These are phyloP conservation scores for Didymella segeticola DNA, from an alignment of 2,329 filamentous ascomycete species.

Conservation along the genomic window DNA sequence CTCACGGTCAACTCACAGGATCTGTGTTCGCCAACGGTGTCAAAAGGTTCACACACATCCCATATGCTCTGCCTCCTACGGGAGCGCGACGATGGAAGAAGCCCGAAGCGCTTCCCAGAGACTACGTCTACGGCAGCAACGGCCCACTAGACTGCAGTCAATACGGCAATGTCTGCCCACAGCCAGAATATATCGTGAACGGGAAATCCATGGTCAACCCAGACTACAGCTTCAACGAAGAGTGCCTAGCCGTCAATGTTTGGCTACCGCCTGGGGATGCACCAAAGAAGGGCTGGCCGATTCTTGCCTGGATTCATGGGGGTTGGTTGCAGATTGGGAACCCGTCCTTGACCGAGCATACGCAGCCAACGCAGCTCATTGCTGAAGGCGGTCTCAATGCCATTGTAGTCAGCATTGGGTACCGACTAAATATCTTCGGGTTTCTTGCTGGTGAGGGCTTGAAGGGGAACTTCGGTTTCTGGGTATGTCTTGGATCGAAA, in stretches of 20 bases:
- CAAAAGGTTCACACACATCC: slow-evolving; percentile 9
- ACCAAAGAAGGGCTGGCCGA: slow-evolving; percentile 9
- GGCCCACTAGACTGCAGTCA: slow-evolving; percentile 7
- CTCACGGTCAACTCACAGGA: slow-evolving; percentile 5
- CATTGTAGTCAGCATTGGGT: slow-evolving; percentile 13
- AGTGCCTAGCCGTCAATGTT: slow-evolving; percentile 11
- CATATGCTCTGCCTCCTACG: slow-evolving; percentile 6
- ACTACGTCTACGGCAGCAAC: slow-evolving; percentile 5
- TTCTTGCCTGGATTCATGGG: slow-evolving; percentile 13
- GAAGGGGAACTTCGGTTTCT: slow-evolving; percentile 14
- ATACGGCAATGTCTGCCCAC: slow-evolving; percentile 12
- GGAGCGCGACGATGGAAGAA: slow-evolving; percentile 8
- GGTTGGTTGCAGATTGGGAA: slow-evolving; percentile 14
- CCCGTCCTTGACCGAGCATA: slow-evolving; percentile 4
- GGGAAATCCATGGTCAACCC: slow-evolving; percentile 3
- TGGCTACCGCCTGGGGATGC: slow-evolving; percentile 9
- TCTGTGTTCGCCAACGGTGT: slow-evolving; percentile 6
- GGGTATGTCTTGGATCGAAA: neutral
- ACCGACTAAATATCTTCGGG: slow-evolving; percentile 16
- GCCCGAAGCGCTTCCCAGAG: slow-evolving; percentile 7
- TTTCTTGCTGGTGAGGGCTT: slow-evolving; percentile 14
- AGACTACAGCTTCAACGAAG: slow-evolving; percentile 9
- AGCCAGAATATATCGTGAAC: slow-evolving; percentile 9
- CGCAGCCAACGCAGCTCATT: slow-evolving; percentile 13
- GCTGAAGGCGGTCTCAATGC: slow-evolving; percentile 8